Conservation (phyloP, 345 rosid species). For the Rhodamnia argentea region DNA sequence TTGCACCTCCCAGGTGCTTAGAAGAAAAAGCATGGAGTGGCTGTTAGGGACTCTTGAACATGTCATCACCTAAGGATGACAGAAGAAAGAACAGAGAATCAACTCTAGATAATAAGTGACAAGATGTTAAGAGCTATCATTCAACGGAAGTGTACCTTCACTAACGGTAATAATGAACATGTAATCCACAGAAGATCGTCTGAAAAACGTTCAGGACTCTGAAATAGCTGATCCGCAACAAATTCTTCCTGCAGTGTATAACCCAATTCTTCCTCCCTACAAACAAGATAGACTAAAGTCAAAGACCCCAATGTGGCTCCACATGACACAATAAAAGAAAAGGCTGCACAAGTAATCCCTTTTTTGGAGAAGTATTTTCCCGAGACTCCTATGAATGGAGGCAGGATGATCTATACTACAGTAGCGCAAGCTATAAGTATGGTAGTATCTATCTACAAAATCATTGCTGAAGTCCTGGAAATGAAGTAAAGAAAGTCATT, state of each 20-base stretch:
- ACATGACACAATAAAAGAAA: not conserved
- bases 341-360: not conserved
- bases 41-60: not conserved
- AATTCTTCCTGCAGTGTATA: conserved; percentile 78
- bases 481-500: not conserved
- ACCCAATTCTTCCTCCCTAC: conserved; percentile 61
- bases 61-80: not conserved
- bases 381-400: not conserved
- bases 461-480: not conserved
- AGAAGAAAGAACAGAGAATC: not conserved
- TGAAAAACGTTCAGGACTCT: conserved; percentile 51
- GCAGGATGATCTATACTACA: not conserved
- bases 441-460: not conserved
- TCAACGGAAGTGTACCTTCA: conserved; percentile 37
- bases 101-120: not conserved
- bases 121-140: not conserved
- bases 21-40: not conserved
- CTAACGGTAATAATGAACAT: conserved; percentile 47
- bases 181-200: conserved; percentile 67
- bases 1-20: not conserved
- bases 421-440: not conserved
- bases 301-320: not conserved
- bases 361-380: not conserved
- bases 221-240: conserved; percentile 82
- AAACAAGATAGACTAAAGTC: conserved; percentile 3